These are phyloP conservation scores for Staphylotrichum tortipilum DNA, from an alignment of 495 filamentous ascomycete genomes.

Conservation along the genomic window DNA sequence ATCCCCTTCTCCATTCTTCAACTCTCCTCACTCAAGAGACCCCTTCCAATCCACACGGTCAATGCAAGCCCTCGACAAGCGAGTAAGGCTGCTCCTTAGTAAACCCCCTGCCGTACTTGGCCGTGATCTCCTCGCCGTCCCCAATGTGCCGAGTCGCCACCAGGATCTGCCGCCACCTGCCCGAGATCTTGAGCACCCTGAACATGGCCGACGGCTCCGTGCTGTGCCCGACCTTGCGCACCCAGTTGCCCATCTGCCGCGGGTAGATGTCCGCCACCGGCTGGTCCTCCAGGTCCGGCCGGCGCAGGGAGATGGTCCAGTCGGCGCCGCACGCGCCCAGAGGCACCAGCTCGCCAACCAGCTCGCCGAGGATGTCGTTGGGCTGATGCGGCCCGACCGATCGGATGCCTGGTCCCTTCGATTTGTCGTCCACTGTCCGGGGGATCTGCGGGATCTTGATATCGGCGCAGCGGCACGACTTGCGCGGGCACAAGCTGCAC, in stretches of 20 bases:
- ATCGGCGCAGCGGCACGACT: conserved; percentile 12
- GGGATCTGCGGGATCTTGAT: conserved; percentile 11
- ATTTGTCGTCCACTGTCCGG: conserved; percentile 15
- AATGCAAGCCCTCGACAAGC: conserved; percentile 17
- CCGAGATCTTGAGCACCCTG: conserved; percentile 17
- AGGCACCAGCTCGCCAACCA: conserved; percentile 23
- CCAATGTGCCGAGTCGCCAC: conserved; percentile 14
- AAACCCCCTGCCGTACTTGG: conserved; percentile 19
- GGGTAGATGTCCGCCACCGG: conserved; percentile 24
- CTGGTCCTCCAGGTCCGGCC: conserved; percentile 17
- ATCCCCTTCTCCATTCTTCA: too few relatives aligned
- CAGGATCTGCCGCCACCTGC: conserved; percentile 20
- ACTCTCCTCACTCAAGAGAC: too few relatives aligned
- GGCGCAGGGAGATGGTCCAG: conserved; percentile 19
- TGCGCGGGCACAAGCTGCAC: conserved; percentile 17
- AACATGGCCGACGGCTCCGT: conserved; percentile 14
- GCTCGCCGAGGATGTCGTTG: conserved; percentile 18
- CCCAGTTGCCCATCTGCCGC: conserved; percentile 23
- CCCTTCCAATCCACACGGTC: too few relatives aligned
- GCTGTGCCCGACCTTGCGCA: conserved; percentile 23
- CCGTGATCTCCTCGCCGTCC: conserved; percentile 24
- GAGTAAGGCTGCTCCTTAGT: conserved; percentile 11
- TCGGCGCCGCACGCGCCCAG: conserved; percentile 5
- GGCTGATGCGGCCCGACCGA: conserved; percentile 6
- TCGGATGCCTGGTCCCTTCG: conserved; percentile 16